Evolutionary conservation across 495 filamentous ascomycete species (phyloP).

Genomic region (Trichoderma gamsii): DNA sequence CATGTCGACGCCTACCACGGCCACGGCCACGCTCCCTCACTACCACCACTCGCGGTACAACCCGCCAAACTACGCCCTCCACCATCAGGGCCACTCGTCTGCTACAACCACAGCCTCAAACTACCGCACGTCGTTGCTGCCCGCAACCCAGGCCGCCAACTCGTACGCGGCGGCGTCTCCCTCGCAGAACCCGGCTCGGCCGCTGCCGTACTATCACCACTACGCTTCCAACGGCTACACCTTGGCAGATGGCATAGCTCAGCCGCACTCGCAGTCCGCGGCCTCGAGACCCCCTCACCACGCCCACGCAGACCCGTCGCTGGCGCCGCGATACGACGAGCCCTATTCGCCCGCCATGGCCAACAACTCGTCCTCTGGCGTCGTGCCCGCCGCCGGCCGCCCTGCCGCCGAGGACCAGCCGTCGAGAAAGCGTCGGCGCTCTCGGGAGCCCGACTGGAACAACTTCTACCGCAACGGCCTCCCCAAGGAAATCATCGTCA

Average conservation of each 20-base stretch:
- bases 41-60: conserved; percentile 40
- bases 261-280: conserved; percentile 26
- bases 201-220: conserved; percentile 33
- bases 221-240: conserved; percentile 36
- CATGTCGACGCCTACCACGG: conserved; percentile 85
- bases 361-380: conserved; percentile 14
- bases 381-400: conserved; percentile 35
- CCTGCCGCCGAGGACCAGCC: conserved; percentile 28
- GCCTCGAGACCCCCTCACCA: conserved; percentile 28
- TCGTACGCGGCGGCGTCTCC: conserved; percentile 38
- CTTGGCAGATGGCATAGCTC: conserved; percentile 33
- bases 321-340: conserved; percentile 25
- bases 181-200: neutral
- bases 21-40: conserved; percentile 59
- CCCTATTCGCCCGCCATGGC: conserved; percentile 17
- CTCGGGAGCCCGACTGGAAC: conserved; percentile 74
- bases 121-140: conserved; percentile 49
- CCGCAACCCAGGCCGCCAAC: conserved; percentile 44
- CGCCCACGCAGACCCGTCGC: conserved; percentile 20
- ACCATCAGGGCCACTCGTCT: conserved; percentile 40
- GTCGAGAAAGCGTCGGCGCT: conserved; percentile 49
- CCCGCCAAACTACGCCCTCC: conserved; percentile 50
- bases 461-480: conserved; percentile 90
- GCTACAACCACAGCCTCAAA: conserved; percentile 49
- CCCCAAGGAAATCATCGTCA: conserved; percentile 91